Evolutionary conservation across 2,329 filamentous ascomycete species (phyloP).

Genomic region (Paecilomyces variotii): DNA sequence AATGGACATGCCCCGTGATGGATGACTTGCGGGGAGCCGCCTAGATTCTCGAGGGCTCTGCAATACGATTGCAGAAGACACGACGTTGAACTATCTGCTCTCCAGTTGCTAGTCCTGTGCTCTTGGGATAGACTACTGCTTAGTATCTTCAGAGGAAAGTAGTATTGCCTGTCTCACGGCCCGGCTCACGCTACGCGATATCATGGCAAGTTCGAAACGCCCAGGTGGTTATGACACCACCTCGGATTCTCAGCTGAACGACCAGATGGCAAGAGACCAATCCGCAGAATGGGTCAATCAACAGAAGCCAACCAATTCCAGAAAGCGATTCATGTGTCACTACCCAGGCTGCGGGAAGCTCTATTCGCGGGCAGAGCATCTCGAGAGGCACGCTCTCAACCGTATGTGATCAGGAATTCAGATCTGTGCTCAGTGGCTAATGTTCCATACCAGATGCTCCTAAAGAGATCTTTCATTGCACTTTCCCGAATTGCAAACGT

Average conservation of each 20-base stretch:
- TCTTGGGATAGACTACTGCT: not conserved
- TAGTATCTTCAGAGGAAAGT: too few species aligned
- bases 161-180: too few species aligned
- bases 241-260: not conserved
- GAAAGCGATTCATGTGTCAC: slow-evolving; percentile 65
- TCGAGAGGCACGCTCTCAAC: slow-evolving; percentile 94
- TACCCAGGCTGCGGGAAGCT: slow-evolving; percentile 86
- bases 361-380: slow-evolving; percentile 91
- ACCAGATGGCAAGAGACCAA: not conserved
- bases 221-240: not conserved
- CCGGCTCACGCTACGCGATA: not conserved
- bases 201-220: not conserved
- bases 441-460: slow-evolving; percentile 58
- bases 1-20: not conserved
- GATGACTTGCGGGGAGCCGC: not conserved
- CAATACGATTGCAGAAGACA: not conserved
- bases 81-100: not conserved
- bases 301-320: slow-evolving; percentile 35
- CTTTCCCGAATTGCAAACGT: slow-evolving; percentile 81
- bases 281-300: slow-evolving; percentile 15
- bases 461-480: slow-evolving; percentile 90
- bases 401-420: slow-evolving; percentile 46
- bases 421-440: slow-evolving; percentile 1
- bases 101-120: not conserved
- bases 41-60: not conserved